Conservation (phyloP, 176 grass and related monocot genomes). For the Oryza officinalis region DNA sequence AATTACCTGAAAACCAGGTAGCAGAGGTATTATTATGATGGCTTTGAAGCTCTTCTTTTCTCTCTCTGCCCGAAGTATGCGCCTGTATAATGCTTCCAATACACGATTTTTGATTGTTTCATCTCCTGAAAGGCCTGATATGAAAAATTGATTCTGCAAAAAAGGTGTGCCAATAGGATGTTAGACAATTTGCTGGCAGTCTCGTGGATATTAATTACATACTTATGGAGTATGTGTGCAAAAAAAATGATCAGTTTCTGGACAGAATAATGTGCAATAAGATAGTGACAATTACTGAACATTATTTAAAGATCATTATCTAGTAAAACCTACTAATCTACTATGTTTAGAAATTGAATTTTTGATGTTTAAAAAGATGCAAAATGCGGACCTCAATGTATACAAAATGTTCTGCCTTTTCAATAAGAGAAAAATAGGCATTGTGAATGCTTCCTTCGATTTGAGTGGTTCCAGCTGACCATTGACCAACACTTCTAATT, state of each 20-base stretch:
- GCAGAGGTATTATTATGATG: constrained; percentile 89
- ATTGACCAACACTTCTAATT: constrained; percentile 94
- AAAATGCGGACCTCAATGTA: constrained; percentile 80
- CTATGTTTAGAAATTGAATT: constrained; percentile 19
- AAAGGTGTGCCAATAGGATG: constrained; percentile 27
- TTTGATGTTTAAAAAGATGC: background rate
- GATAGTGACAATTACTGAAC: constrained; percentile 8
- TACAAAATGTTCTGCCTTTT: constrained; percentile 93
- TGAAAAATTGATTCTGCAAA: constrained; percentile 96
- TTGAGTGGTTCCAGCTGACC: constrained; percentile 97
- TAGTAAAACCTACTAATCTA: constrained; percentile 20
- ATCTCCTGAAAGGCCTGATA: constrained; percentile 95
- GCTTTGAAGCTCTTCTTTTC: constrained; percentile 82
- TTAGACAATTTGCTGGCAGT: background rate
- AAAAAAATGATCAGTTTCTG: background rate
- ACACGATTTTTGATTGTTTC: constrained; percentile 93
- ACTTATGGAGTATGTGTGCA: background rate
- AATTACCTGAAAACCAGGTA: constrained; percentile 94
- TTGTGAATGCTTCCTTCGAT: constrained; percentile 97
- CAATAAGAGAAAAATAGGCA: constrained; percentile 88
- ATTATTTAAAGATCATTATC: constrained; percentile 13
- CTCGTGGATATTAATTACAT: background rate
- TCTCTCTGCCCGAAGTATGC: constrained; percentile 84
- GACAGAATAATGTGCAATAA: constrained; percentile 3
- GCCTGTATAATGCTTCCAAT: constrained; percentile 80